Evolutionary conservation across 768 basidiomycete genomes (phyloP).

Genomic region (Amanita polypyramis): DNA sequence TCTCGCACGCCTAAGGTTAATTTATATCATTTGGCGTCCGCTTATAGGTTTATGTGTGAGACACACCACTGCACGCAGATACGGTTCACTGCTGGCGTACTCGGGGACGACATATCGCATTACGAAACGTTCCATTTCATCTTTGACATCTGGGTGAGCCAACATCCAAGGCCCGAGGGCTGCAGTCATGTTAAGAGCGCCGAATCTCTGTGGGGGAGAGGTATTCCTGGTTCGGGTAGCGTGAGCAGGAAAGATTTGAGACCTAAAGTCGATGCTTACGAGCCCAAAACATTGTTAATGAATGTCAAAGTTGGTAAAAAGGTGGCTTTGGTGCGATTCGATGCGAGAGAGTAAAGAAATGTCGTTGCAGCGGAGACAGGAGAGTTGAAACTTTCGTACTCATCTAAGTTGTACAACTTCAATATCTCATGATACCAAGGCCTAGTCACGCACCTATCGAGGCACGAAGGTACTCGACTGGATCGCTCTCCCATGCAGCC

Average conservation of each 20-base stretch:
- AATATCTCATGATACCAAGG: background rate
- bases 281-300: constrained; percentile 62
- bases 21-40: background rate
- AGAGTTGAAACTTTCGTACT: constrained; percentile 69
- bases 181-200: constrained; percentile 76
- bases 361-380: constrained; percentile 72
- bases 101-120: constrained; percentile 65
- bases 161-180: constrained; percentile 72
- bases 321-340: constrained; percentile 70
- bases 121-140: constrained; percentile 70
- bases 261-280: constrained; percentile 28
- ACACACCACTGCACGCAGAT: constrained; percentile 70
- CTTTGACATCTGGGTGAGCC: constrained; percentile 73
- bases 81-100: constrained; percentile 55
- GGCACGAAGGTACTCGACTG: constrained; percentile 71
- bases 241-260: background rate
- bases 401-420: constrained; percentile 40
- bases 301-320: constrained; percentile 75
- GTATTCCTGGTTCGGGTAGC: constrained; percentile 24
- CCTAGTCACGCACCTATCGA: constrained; percentile 45
- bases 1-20: constrained; percentile 57
- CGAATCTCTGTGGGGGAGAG: constrained; percentile 60
- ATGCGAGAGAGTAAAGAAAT: constrained; percentile 70
- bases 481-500: constrained; percentile 71
- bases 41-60: background rate